Evolutionary conservation across 176 grass and related monocot species (phyloP).

Genomic region (Phragmites australis): DNA sequence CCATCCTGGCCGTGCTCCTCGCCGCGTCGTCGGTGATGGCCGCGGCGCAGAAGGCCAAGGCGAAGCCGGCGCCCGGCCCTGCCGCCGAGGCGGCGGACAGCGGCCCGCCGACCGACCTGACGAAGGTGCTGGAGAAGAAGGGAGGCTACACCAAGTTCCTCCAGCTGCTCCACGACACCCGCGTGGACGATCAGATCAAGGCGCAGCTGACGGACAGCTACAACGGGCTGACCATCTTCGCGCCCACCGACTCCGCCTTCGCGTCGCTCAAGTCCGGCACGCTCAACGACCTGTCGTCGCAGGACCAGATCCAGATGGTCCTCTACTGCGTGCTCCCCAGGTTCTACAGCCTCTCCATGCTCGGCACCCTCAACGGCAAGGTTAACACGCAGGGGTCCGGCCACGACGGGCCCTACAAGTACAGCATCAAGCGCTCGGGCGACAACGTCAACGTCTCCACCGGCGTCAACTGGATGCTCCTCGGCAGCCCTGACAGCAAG

Average conservation of each 20-base stretch:
- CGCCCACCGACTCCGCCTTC: conserved; percentile 77
- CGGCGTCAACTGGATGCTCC: conserved; percentile 54
- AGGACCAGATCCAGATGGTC: conserved; percentile 72
- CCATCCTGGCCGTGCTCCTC: conserved; percentile 19
- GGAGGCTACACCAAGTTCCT: conserved; percentile 61
- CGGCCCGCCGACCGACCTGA: conserved; percentile 43
- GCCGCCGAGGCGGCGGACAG: conserved; percentile 24
- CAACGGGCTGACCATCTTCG: conserved; percentile 75
- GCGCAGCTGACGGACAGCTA: conserved; percentile 86
- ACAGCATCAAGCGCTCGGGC: conserved; percentile 45
- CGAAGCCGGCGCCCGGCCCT: background rate
- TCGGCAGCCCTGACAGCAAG: conserved; percentile 43
- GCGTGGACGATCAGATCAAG: conserved; percentile 73
- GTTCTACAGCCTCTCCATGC: conserved; percentile 59
- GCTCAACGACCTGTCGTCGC: conserved; percentile 58
- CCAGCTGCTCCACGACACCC: conserved; percentile 53
- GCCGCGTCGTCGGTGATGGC: conserved; percentile 17
- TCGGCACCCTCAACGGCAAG: conserved; percentile 54
- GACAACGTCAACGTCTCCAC: conserved; percentile 71
- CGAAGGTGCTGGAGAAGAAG: conserved; percentile 49
- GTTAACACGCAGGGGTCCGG: conserved; percentile 79
- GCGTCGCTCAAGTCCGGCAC: conserved; percentile 58
- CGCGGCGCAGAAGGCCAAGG: conserved; percentile 37
- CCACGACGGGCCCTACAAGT: conserved; percentile 51
- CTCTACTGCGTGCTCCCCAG: conserved; percentile 77